phyloP scores from a whole-genome alignment of 768 basidiomycete genomes.

The Gautieria morchelliformis region DNA sequence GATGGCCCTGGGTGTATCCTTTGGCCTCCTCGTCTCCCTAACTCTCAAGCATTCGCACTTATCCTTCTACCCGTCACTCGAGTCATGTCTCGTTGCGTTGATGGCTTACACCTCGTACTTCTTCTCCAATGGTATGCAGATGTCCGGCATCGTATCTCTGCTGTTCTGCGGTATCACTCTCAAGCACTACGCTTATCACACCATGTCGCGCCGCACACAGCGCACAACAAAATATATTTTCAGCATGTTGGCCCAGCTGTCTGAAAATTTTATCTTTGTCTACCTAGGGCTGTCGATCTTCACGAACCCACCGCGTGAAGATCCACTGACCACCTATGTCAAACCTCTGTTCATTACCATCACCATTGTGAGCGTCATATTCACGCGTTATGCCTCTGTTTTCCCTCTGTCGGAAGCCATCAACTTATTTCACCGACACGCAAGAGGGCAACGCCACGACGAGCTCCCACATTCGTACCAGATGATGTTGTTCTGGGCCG shows the following conservation, averaged over 20 bases:
- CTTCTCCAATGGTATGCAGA: slow-evolving; percentile 91
- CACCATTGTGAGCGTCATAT: slow-evolving; percentile 84
- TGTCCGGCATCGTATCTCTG: slow-evolving; percentile 95
- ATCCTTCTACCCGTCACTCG: slow-evolving; percentile 81
- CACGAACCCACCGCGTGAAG: slow-evolving; percentile 71
- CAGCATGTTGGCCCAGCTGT: slow-evolving; percentile 84
- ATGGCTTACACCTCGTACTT: slow-evolving; percentile 97
- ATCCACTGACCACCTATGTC: slow-evolving; percentile 73
- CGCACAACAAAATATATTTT: slow-evolving; percentile 94
- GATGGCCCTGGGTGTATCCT: slow-evolving; percentile 86
- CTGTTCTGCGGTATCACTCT: slow-evolving; percentile 98
- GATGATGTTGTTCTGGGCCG: slow-evolving; percentile 99
- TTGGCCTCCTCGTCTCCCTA: slow-evolving; percentile 85
- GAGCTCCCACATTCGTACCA: slow-evolving; percentile 97
- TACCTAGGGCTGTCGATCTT: slow-evolving; percentile 97
- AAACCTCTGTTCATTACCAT: slow-evolving; percentile 94
- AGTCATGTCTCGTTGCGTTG: slow-evolving; percentile 91
- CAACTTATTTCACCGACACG: slow-evolving; percentile 84
- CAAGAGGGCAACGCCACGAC: slow-evolving; percentile 76
- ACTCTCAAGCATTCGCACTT: slow-evolving; percentile 92
- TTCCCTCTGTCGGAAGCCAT: slow-evolving; percentile 93
- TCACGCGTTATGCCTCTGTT: slow-evolving; percentile 91
- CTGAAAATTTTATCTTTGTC: slow-evolving; percentile 99
- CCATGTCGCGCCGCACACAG: slow-evolving; percentile 94
- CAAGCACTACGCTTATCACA: slow-evolving; percentile 99